phyloP scores from a whole-genome alignment of 2,329 filamentous ascomycete genomes.

The Elsinoe perseae region DNA sequence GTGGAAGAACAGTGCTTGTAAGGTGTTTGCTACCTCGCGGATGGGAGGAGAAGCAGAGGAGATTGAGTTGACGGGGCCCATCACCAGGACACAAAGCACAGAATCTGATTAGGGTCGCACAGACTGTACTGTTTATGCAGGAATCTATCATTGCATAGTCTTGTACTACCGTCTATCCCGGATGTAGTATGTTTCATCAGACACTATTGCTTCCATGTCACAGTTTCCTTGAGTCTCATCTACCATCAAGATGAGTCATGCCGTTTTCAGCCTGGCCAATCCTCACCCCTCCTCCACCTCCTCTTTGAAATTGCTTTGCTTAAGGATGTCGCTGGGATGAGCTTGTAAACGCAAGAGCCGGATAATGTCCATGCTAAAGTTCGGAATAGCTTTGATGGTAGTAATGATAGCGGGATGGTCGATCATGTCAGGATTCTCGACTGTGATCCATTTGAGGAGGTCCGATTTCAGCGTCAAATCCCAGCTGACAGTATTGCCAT shows the following conservation, averaged over 20 bases:
- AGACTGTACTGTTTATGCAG: not conserved
- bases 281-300: not conserved
- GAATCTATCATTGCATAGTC: not conserved
- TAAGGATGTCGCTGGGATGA: not conserved
- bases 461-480: not conserved
- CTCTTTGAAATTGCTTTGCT: not conserved
- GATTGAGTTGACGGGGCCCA: too few species aligned
- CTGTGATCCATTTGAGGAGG: not conserved
- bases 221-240: too few species aligned
- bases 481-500: not conserved
- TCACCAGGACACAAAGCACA: too few species aligned
- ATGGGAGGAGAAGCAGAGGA: too few species aligned
- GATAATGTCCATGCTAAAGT: not conserved
- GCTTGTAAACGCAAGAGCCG: not conserved
- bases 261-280: too few species aligned
- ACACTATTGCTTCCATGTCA: too few species aligned
- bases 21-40: too few species aligned
- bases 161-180: not conserved
- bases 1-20: too few species aligned
- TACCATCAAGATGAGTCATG: too few species aligned
- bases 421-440: not conserved
- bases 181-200: too few species aligned
- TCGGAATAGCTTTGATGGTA: not conserved
- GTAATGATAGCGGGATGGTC: not conserved
- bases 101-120: not conserved